A percentile compares a stretch with the other conserved stretches of the same genome.
phyloP scores from a whole-genome alignment of 192 early-diverging fungal genomes.

The Cetraspora pellucida region DNA sequence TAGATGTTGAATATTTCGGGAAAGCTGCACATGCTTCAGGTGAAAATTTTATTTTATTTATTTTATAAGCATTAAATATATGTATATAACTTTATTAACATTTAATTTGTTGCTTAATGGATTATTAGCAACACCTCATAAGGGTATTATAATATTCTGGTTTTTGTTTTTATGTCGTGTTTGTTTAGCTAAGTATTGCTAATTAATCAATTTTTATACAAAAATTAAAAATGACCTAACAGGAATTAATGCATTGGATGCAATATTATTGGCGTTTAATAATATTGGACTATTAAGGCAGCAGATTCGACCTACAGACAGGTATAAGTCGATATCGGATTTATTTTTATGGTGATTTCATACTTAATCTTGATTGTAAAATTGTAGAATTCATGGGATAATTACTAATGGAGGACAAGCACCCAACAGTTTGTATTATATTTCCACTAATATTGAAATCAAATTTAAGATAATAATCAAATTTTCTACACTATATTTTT shows the following conservation, averaged over 20 bases:
- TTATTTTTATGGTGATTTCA: not conserved
- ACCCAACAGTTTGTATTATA: conserved; percentile 38
- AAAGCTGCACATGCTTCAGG: conserved; percentile 72
- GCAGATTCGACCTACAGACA: conserved; percentile 66
- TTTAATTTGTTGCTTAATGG: too few species aligned
- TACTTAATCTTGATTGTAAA: not conserved
- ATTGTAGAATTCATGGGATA: conserved; percentile 67
- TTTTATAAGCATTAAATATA: too few species aligned
- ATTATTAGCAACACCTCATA: too few species aligned
- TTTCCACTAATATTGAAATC: not conserved
- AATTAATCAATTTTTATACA: too few species aligned
- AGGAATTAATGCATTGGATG: conserved; percentile 83
- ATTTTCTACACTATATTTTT: conserved; percentile 24
- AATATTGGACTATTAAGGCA: conserved; percentile 70
- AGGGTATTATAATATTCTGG: not conserved
- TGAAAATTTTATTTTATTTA: conserved; percentile 1
- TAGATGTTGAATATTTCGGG: conserved; percentile 70
- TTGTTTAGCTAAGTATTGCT: too few species aligned
- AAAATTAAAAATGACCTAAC: not conserved
- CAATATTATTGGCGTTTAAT: conserved; percentile 64
- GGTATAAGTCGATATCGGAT: conserved; percentile 24
- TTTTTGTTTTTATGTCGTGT: too few species aligned
- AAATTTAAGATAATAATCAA: not conserved
- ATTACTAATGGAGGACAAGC: conserved; percentile 75
- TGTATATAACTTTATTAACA: too few species aligned